phyloP scores from a whole-genome alignment of 2,329 filamentous ascomycete species.

The Ilyonectria mors-panacis region DNA sequence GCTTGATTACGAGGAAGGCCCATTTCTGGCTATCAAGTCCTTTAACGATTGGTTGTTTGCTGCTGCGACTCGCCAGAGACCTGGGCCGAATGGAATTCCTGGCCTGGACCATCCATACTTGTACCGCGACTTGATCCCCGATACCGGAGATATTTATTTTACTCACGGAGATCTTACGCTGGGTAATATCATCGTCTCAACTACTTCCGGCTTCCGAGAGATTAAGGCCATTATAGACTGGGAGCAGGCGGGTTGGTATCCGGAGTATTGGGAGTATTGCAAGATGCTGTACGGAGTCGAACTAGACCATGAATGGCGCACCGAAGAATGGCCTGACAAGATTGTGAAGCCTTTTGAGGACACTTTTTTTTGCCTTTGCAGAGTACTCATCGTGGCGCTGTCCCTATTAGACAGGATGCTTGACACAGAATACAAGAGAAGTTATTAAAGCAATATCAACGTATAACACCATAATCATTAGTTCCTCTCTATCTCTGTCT shows the following conservation, averaged over 20 bases:
- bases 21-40: conserved; percentile 34
- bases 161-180: conserved; percentile 45
- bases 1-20: conserved; percentile 38
- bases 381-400: conserved; percentile 37
- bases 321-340: conserved; percentile 39
- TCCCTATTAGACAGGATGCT: conserved; percentile 23
- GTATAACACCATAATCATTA: too few relatives aligned
- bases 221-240: conserved; percentile 44
- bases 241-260: conserved; percentile 50
- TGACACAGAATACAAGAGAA: too few relatives aligned
- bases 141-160: conserved; percentile 39
- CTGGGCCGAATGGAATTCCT: conserved; percentile 17
- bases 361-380: conserved; percentile 20
- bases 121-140: conserved; percentile 37
- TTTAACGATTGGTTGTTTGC: conserved; percentile 44
- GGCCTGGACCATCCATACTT: conserved; percentile 20
- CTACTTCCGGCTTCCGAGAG: conserved; percentile 10
- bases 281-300: conserved; percentile 42
- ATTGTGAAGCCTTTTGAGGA: conserved; percentile 38
- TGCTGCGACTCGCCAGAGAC: conserved; percentile 37
- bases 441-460: too few relatives aligned
- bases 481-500: too few relatives aligned
- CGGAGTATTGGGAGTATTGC: conserved; percentile 51
- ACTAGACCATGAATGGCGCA: conserved; percentile 35
- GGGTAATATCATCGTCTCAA: conserved; percentile 42